phyloP scores from a whole-genome alignment of 2,329 filamentous ascomycete genomes.

The Alternaria sp. region DNA sequence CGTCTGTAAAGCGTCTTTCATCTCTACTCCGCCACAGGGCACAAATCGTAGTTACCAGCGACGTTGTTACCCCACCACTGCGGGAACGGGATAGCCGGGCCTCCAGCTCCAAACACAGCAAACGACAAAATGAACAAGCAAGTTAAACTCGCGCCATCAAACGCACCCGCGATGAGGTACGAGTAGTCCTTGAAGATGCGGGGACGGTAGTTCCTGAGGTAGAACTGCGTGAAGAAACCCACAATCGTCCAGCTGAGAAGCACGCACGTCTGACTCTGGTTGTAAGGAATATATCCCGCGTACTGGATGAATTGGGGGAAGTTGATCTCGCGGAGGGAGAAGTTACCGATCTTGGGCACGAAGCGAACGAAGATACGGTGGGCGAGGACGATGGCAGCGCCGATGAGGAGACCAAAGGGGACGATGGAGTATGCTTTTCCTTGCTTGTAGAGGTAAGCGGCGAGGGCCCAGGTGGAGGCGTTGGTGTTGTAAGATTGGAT shows the following conservation, averaged over 20 bases:
- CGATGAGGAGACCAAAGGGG: slow-evolving; percentile 17
- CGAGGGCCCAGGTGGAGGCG: slow-evolving; percentile 21
- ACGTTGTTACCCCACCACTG: slow-evolving; percentile 23
- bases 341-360: slow-evolving; percentile 18
- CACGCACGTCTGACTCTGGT: slow-evolving; percentile 20
- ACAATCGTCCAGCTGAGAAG: slow-evolving; percentile 21
- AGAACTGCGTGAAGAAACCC: slow-evolving; percentile 21
- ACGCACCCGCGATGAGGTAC: slow-evolving; percentile 20
- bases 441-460: slow-evolving; percentile 20
- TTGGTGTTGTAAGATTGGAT: slow-evolving; percentile 25
- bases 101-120: slow-evolving; percentile 21
- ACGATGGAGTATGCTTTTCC: slow-evolving; percentile 18
- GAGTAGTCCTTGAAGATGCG: slow-evolving; percentile 26
- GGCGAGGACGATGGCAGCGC: slow-evolving; percentile 13
- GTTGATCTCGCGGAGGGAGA: slow-evolving; percentile 18
- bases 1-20: background rate
- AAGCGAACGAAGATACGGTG: slow-evolving; percentile 18
- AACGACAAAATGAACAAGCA: slow-evolving; percentile 23
- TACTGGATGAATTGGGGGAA: slow-evolving; percentile 22
- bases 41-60: slow-evolving; percentile 20
- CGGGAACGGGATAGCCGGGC: slow-evolving; percentile 14
- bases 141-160: slow-evolving; percentile 19
- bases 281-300: slow-evolving; percentile 20
- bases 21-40: slow-evolving; percentile 14
- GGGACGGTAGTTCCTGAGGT: slow-evolving; percentile 21